A percentile compares a stretch with the other conserved stretches of the same genome.
phyloP scores from a whole-genome alignment of 2,329 filamentous ascomycete species.

The Fusarium newnesense region DNA sequence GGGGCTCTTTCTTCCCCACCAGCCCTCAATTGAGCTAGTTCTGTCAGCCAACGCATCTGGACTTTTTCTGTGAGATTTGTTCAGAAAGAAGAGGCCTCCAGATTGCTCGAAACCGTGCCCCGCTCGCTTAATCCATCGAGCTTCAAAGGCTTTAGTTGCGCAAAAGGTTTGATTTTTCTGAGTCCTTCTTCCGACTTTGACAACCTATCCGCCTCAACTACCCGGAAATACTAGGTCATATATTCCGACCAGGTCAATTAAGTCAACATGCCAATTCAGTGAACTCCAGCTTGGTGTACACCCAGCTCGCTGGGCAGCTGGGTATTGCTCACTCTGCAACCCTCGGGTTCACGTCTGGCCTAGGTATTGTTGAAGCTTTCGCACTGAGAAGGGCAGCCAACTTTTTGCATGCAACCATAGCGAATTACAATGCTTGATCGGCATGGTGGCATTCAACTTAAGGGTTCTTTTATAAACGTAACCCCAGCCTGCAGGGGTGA shows the following conservation, averaged over 20 bases:
- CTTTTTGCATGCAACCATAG: background rate
- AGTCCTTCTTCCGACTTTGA: constrained; percentile 12
- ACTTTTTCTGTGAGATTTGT: background rate
- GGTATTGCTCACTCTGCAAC: constrained; percentile 4
- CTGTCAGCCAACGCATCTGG: constrained; percentile 11
- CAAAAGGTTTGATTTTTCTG: background rate
- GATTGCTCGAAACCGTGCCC: constrained; percentile 1
- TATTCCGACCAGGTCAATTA: background rate
- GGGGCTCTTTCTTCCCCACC: constrained; percentile 15
- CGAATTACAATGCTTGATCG: background rate
- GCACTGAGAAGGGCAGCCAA: background rate
- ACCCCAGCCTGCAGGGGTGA: background rate
- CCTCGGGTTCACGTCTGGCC: background rate
- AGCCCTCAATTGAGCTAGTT: constrained; percentile 23
- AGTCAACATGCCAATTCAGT: background rate
- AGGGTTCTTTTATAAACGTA: background rate
- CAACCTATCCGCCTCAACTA: background rate
- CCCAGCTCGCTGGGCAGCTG: constrained; percentile 5
- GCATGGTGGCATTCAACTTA: background rate
- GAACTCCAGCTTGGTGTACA: background rate
- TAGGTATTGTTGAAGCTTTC: background rate
- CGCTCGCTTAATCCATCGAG: background rate
- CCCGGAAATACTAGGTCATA: background rate
- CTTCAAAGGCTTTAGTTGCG: background rate
- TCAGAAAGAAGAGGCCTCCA: constrained; percentile 29